Percentiles rank a stretch among this genome's conserved stretches.
These are phyloP conservation scores for Saccharomycopsis javanensis DNA, from an alignment of 805 yeast genomes.

Conservation along the genomic window DNA sequence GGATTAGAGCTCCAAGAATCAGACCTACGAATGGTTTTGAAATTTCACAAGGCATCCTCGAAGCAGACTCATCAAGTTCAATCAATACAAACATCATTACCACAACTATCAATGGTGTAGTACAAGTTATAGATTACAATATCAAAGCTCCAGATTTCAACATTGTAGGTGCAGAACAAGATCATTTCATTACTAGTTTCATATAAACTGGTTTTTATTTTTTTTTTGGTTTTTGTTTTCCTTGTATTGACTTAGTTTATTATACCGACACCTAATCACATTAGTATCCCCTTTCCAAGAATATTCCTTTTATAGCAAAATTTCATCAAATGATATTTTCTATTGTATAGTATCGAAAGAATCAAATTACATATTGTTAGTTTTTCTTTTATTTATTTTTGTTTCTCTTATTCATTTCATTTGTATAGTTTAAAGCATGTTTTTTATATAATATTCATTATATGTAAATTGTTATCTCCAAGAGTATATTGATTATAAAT, in stretches of 20 bases:
- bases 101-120: not conserved
- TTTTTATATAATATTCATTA: too few relatives aligned
- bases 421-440: too few relatives aligned
- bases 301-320: not conserved
- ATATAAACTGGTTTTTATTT: not conserved
- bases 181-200: not conserved
- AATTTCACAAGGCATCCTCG: not conserved
- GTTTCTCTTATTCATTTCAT: not conserved
- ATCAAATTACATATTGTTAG: not conserved
- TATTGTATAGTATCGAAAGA: not conserved
- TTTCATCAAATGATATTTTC: not conserved
- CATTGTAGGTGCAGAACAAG: not conserved
- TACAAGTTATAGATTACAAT: not conserved
- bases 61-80: not conserved
- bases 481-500: too few relatives aligned
- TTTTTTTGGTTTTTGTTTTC: too few relatives aligned
- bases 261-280: not conserved
- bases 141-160: not conserved
- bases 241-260: too few relatives aligned
- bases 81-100: not conserved
- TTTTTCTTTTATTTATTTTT: not conserved
- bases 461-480: too few relatives aligned
- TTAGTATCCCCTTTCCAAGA: not conserved
- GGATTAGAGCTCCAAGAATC: constrained; percentile 10
- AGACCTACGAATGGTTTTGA: not conserved